Conservation (phyloP, 208 protist genomes). For the Crithidia brevicula region DNA sequence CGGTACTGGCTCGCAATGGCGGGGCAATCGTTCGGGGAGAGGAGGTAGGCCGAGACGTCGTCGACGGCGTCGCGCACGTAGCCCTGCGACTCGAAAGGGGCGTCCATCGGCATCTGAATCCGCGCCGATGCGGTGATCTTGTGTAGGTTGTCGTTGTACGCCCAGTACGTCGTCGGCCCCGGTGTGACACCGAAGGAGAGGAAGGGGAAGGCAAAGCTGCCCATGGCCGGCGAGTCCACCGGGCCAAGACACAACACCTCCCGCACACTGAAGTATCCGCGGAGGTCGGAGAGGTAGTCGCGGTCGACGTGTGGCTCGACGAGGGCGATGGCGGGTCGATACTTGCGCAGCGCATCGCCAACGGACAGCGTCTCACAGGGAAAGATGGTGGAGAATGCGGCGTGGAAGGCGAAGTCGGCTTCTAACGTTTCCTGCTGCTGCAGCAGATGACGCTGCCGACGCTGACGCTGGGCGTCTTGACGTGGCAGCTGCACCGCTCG, state of each 20-base stretch:
- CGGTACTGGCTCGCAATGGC: constrained; percentile 55
- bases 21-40: constrained; percentile 63
- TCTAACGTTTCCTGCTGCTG: constrained; percentile 28
- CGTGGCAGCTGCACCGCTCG: constrained; percentile 51
- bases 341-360: constrained; percentile 64
- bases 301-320: constrained; percentile 79
- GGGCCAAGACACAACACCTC: constrained; percentile 69
- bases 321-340: constrained; percentile 58
- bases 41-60: constrained; percentile 59
- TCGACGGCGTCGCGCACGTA: constrained; percentile 64
- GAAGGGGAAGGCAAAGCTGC: constrained; percentile 69
- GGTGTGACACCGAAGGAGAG: constrained; percentile 74
- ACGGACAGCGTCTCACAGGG: constrained; percentile 62
- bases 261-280: constrained; percentile 72
- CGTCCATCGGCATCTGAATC: constrained; percentile 71
- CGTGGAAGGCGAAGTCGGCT: constrained; percentile 19
- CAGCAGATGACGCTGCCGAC: constrained; percentile 33
- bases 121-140: constrained; percentile 42
- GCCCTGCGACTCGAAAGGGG: constrained; percentile 67
- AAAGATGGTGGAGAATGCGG: constrained; percentile 41
- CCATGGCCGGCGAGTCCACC: constrained; percentile 79
- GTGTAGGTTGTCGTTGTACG: constrained; percentile 76
- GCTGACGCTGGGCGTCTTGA: constrained; percentile 36
- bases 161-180: constrained; percentile 73
- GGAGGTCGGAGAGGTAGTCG: constrained; percentile 71